phyloP scores from a whole-genome alignment of 2,329 filamentous ascomycete species.

The Penicillium sp. region DNA sequence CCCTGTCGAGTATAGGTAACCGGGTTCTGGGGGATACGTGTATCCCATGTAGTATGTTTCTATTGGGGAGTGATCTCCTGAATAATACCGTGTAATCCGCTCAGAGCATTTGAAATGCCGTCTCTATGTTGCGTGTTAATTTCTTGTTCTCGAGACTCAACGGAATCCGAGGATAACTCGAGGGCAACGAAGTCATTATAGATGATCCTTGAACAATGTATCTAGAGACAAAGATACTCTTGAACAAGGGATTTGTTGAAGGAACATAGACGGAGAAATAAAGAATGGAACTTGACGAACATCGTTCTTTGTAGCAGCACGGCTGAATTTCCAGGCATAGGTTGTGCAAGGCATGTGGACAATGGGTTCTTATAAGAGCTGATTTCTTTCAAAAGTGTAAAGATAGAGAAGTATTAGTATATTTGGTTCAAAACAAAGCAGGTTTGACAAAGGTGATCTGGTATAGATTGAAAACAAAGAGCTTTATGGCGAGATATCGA shows the following conservation, averaged over 20 bases:
- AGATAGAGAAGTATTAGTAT: neutral
- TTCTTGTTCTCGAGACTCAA: neutral
- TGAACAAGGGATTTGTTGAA: neutral
- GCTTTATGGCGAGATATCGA: neutral
- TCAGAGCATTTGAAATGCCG: neutral
- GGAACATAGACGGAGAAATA: neutral
- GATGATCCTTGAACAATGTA: neutral
- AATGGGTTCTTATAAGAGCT: constrained; percentile 22
- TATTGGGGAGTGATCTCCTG: no score
- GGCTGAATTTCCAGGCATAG: neutral
- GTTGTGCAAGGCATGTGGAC: neutral
- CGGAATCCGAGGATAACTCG: neutral
- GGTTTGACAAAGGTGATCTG: neutral
- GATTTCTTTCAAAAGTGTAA: constrained; percentile 16
- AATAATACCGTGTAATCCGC: no score
- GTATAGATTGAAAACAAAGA: neutral
- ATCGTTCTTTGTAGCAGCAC: neutral
- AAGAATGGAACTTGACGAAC: neutral
- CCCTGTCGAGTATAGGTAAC: neutral
- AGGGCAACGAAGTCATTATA: neutral
- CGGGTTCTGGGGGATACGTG: no score
- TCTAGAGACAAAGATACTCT: neutral
- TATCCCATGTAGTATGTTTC: no score
- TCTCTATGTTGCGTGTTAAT: neutral
- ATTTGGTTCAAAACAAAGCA: neutral